Conservation (phyloP, 1,139 yeast species). For the Suhomyces bolitotheri region DNA sequence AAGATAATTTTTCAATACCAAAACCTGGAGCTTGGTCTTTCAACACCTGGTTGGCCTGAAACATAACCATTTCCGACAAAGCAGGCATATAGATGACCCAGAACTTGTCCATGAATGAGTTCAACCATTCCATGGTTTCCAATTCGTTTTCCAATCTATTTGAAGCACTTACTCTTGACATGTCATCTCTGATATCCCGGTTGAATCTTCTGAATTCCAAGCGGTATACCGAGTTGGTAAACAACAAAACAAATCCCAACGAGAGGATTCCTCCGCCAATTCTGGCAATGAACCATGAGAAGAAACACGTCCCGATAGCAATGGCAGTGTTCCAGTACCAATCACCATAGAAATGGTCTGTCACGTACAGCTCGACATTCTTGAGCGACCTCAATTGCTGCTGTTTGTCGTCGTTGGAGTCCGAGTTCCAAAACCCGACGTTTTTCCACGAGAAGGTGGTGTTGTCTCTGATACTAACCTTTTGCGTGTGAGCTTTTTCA, state of each 20-base stretch:
- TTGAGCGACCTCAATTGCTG: slow-evolving; percentile 27
- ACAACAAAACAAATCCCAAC: slow-evolving; percentile 56
- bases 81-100: slow-evolving; percentile 91
- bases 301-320: slow-evolving; percentile 69
- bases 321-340: slow-evolving; percentile 68
- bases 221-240: slow-evolving; percentile 65
- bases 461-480: slow-evolving; percentile 29
- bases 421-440: slow-evolving; percentile 44
- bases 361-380: slow-evolving; percentile 55
- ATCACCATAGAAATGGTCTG: slow-evolving; percentile 70
- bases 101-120: slow-evolving; percentile 71
- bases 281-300: slow-evolving; percentile 63
- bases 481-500: slow-evolving; percentile 16
- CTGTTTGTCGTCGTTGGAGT: slow-evolving; percentile 25
- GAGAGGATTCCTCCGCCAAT: slow-evolving; percentile 59
- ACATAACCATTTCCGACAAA: slow-evolving; percentile 70
- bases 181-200: slow-evolving; percentile 70
- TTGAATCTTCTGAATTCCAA: slow-evolving; percentile 72
- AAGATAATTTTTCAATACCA: slow-evolving; percentile 70
- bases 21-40: slow-evolving; percentile 78
- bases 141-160: slow-evolving; percentile 60
- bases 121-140: slow-evolving; percentile 81
- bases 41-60: slow-evolving; percentile 62
- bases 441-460: slow-evolving; percentile 44
- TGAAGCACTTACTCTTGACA: slow-evolving; percentile 58